phyloP scores from a whole-genome alignment of 2,329 filamentous ascomycete species.

The Neurospora crassa region DNA sequence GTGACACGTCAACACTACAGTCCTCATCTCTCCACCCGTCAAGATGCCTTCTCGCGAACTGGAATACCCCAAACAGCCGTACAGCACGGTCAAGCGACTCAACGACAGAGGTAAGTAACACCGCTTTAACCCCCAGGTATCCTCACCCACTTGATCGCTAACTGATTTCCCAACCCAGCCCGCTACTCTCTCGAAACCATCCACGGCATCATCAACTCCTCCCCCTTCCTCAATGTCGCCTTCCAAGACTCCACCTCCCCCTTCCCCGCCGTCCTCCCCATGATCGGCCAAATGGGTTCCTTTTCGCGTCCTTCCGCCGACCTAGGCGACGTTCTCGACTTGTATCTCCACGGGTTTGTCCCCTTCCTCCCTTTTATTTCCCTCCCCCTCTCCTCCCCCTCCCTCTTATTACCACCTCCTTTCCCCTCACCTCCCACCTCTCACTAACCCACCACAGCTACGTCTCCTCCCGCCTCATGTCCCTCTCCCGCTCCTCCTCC shows the following conservation, averaged over 20 bases:
- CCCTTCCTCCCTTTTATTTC: background rate
- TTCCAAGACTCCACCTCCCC: constrained; percentile 57
- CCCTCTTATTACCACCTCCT: background rate
- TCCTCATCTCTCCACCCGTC: constrained; percentile 7
- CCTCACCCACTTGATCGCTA: no score
- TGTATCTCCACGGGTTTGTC: constrained; percentile 63
- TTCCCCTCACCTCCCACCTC: no score
- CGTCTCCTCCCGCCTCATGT: constrained; percentile 69
- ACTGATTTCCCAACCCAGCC: constrained; percentile 31
- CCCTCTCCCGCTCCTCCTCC: constrained; percentile 36
- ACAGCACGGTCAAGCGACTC: constrained; percentile 59
- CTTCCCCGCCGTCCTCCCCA: constrained; percentile 70
- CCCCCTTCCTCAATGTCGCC: constrained; percentile 70
- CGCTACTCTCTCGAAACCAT: constrained; percentile 65
- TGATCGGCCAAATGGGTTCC: constrained; percentile 77
- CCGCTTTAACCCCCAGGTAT: no score
- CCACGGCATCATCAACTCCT: constrained; percentile 64
- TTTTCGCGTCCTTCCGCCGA: constrained; percentile 53
- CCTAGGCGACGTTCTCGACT: constrained; percentile 56
- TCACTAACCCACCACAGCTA: constrained; percentile 32
- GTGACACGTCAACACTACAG: background rate
- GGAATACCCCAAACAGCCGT: constrained; percentile 53
- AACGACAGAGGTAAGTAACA: constrained; percentile 52
- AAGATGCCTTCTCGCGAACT: constrained; percentile 35
- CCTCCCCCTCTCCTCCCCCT: background rate